These are phyloP conservation scores for Neonectria ditissima DNA, from an alignment of 2,329 filamentous ascomycete species.

Conservation along the genomic window DNA sequence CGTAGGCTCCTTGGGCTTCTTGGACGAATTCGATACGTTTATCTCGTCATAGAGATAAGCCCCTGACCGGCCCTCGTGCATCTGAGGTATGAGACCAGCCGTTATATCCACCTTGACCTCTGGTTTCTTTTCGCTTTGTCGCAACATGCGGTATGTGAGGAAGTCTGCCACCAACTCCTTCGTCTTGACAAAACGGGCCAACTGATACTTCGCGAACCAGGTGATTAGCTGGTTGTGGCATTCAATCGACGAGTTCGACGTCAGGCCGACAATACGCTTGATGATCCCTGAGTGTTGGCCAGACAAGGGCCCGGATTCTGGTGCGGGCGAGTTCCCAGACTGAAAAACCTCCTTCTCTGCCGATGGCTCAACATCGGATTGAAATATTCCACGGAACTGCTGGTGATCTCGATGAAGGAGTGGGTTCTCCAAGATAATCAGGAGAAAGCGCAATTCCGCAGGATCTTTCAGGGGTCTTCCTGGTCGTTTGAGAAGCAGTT, in stretches of 20 bases:
- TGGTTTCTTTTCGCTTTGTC: slow-evolving; percentile 75
- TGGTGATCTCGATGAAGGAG: slow-evolving; percentile 67
- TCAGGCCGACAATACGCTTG: slow-evolving; percentile 83
- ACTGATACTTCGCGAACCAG: slow-evolving; percentile 81
- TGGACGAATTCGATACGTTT: slow-evolving; percentile 62
- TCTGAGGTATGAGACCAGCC: slow-evolving; percentile 77
- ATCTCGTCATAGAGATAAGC: slow-evolving; percentile 84
- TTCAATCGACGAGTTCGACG: slow-evolving; percentile 79
- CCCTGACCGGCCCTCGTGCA: slow-evolving; percentile 73
- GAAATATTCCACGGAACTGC: slow-evolving; percentile 56
- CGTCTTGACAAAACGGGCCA: slow-evolving; percentile 74
- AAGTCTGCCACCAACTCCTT: slow-evolving; percentile 85
- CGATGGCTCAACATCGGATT: slow-evolving; percentile 42
- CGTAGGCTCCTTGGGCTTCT: slow-evolving; percentile 66
- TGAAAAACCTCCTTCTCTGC: slow-evolving; percentile 32
- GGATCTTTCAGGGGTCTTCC: slow-evolving; percentile 75
- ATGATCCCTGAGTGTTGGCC: slow-evolving; percentile 85
- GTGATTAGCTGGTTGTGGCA: slow-evolving; percentile 82
- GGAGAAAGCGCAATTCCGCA: slow-evolving; percentile 79
- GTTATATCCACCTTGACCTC: slow-evolving; percentile 70
- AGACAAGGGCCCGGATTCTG: slow-evolving; percentile 58
- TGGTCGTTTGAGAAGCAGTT: slow-evolving; percentile 83
- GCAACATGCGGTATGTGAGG: slow-evolving; percentile 81
- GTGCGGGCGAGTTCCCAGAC: slow-evolving; percentile 28
- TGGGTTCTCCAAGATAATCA: slow-evolving; percentile 84